These are phyloP conservation scores for Boechera retrofracta DNA, from an alignment of 345 rosid species.

Conservation along the genomic window DNA sequence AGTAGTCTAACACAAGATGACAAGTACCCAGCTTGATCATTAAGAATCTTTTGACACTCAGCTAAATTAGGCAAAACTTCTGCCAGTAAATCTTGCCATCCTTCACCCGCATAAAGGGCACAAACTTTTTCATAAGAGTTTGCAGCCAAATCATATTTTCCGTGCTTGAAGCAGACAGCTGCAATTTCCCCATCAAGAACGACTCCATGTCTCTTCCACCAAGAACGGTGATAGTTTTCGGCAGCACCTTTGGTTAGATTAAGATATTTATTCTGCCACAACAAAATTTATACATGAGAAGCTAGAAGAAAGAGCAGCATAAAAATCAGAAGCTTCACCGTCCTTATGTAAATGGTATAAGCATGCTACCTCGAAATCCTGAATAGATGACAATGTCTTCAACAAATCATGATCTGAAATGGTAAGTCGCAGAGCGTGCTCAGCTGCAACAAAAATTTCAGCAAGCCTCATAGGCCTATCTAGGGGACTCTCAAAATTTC, in stretches of 20 bases:
- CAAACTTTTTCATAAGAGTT: conserved; percentile 97
- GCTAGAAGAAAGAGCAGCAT: conserved; percentile 21
- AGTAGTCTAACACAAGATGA: conserved; percentile 92
- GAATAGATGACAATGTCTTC: conserved; percentile 77
- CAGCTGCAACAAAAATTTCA: conserved; percentile 94
- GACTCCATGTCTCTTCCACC: conserved; percentile 99
- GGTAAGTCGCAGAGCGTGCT: conserved; percentile 75
- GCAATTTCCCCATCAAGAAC: conserved; percentile 99
- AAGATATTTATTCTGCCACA: conserved; percentile 84
- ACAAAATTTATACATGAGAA: conserved; percentile 33
- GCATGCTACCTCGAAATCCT: conserved; percentile 82
- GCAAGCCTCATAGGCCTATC: conserved; percentile 97
- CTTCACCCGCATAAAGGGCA: conserved; percentile 94
- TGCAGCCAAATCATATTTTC: conserved; percentile 92
- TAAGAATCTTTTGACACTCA: conserved; percentile 90
- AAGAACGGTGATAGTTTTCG: conserved; percentile 87
- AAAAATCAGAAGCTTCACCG: conserved; percentile 8
- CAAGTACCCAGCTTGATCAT: conserved; percentile 94
- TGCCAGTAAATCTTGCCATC: conserved; percentile 97
- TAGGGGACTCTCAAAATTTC: conserved; percentile 76
- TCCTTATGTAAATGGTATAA: conserved; percentile 20
- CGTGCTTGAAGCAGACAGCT: conserved; percentile 86
- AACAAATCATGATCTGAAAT: conserved; percentile 71
- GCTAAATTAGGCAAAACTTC: conserved; percentile 94
- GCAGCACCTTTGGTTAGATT: conserved; percentile 97